Evolutionary conservation across 345 rosid genomes (phyloP).

Genomic region (Pistacia atlantica): DNA sequence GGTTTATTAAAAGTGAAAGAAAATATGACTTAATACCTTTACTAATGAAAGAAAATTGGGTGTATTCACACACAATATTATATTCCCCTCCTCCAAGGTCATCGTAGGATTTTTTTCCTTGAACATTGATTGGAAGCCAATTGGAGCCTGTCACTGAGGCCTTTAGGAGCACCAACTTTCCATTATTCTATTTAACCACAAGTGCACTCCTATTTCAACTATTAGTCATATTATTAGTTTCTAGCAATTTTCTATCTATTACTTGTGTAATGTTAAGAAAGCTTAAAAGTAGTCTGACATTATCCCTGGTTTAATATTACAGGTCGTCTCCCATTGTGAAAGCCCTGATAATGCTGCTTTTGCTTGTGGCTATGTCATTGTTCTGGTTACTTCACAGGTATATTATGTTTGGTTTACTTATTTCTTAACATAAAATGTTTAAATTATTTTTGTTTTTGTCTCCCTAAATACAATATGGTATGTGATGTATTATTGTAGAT

Average conservation of each 20-base stretch:
- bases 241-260: background rate
- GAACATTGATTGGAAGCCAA: constrained; percentile 3
- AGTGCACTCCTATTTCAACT: background rate
- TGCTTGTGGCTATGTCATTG: constrained; percentile 73
- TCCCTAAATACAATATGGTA: background rate
- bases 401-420: background rate
- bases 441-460: background rate
- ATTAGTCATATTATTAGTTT: background rate
- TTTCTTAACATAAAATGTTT: background rate
- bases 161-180: background rate
- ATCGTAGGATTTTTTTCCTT: background rate
- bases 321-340: constrained; percentile 69
- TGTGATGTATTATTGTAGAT: background rate
- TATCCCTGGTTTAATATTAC: constrained; percentile 22
- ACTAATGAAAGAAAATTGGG: background rate
- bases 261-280: background rate
- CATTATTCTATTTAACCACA: constrained; percentile 1
- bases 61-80: background rate
- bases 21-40: background rate
- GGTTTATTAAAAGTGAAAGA: background rate
- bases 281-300: background rate
- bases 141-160: background rate
- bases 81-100: background rate
- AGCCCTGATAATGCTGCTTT: constrained; percentile 63
- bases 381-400: constrained; percentile 82